Base-by-base conservation (phyloP, 345 rosid genomes). In the Gossypium raimondii region DNA sequence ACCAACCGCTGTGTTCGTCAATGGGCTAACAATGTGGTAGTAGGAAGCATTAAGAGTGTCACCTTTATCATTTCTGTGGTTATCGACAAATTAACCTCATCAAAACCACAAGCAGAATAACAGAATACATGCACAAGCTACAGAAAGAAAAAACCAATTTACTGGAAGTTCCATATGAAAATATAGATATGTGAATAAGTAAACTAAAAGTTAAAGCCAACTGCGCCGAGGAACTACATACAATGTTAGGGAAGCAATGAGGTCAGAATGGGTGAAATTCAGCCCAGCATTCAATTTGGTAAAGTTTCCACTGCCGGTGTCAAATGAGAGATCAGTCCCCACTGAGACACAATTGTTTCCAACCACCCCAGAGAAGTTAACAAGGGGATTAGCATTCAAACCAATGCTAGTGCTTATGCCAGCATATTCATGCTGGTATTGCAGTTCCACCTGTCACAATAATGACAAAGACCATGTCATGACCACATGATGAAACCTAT, bases 371-470 rank as follows among this genome's bases (percentile, higher is more conserved):
- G 64, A 25, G 17, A 59, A 59, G 64, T 59, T 59, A 25, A 25
- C n/a, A 11, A 59, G 14, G 41, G 64, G 64, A 11, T 59, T 59
- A 24, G 64, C 64, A 59, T 17, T 59, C 41, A 59, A 59, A 12
- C 64, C 64, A 13, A 59, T 59, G 64, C 41, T 25, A 24, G 64
- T 59, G 64, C 64, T 86, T 71, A 96, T 86, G 75, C 97, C 99
- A 44, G 57, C 91, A 64, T 93, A 84, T 29, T 93, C 98, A 67
- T 95, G 99, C 78, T 86, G 85, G 76, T 95, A 95, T 78, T 95
- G 98, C 64, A 95, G 85, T 81, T 95, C 99, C 47, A 91, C 75
- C 99, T 95, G 90, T 78, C 63, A 61, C 56, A 29, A 45, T 34
- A 60, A 24, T 1, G 5, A 61, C n/a, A 22, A 11, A 20, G 45